Percentiles rank a stretch among this genome's conserved stretches.
These are phyloP conservation scores for Senecio squalidus DNA, from an alignment of 140 eudicot genomes.

Conservation along the genomic window DNA sequence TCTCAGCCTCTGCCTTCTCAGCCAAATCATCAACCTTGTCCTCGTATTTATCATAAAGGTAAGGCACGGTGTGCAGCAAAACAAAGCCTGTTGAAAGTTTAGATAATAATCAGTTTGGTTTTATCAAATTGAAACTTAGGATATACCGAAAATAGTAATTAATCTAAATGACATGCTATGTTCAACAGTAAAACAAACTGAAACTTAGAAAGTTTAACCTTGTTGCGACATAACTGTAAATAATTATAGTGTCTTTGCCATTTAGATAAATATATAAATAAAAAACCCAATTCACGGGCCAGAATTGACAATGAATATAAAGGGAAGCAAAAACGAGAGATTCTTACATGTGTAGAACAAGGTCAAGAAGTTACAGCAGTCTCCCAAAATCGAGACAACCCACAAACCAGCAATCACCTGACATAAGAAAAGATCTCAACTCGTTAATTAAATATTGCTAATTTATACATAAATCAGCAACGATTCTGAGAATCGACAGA, in stretches of 20 bases:
- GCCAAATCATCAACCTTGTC: conserved; percentile 47
- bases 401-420: conserved; percentile 87
- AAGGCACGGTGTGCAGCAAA: conserved; percentile 48
- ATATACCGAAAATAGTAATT: too few relatives aligned
- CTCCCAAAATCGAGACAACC: conserved; percentile 65
- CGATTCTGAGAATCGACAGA: background rate
- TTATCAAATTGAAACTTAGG: too few relatives aligned
- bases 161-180: too few relatives aligned
- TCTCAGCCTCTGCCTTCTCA: conserved; percentile 44
- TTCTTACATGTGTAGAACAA: conserved; percentile 50
- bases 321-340: background rate
- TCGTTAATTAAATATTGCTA: background rate
- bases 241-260: too few relatives aligned
- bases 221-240: too few relatives aligned
- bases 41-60: conserved; percentile 40
- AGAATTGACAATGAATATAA: background rate
- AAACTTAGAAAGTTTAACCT: too few relatives aligned
- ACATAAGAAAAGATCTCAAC: background rate
- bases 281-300: background rate
- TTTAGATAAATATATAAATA: too few relatives aligned
- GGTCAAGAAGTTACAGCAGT: conserved; percentile 66
- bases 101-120: background rate
- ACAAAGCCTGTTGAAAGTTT: conserved; percentile 27
- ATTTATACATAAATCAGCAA: background rate
- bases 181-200: too few relatives aligned